These are phyloP conservation scores for Neoascochyta sp. DNA, from an alignment of 2,329 filamentous ascomycete species.

Conservation along the genomic window DNA sequence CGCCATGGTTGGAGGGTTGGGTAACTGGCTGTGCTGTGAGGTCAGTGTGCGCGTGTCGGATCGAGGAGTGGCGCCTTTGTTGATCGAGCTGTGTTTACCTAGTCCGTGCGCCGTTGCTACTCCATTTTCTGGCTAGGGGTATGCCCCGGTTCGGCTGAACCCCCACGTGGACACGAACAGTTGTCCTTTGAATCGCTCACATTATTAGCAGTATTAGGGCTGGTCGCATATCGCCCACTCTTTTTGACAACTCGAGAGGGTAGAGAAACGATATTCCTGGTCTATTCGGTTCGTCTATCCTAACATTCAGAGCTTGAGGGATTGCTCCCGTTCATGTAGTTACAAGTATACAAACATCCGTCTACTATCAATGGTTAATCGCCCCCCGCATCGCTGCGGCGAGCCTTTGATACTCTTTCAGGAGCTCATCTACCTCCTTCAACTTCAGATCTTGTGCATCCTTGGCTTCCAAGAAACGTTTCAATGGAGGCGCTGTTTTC, in stretches of 20 bases:
- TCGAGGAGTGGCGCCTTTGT: constrained; percentile 6
- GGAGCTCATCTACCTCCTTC: constrained; percentile 47
- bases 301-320: no score
- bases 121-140: no score
- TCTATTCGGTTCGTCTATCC: no score
- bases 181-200: no score
- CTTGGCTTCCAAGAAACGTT: constrained; percentile 46
- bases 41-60: constrained; percentile 14
- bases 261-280: no score
- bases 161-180: no score
- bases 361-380: constrained; percentile 32
- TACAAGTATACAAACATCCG: constrained; percentile 2
- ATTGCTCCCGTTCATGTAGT: background rate
- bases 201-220: no score
- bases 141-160: no score
- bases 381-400: constrained; percentile 44
- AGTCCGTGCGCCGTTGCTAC: constrained; percentile 8
- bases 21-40: constrained; percentile 11
- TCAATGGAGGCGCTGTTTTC: constrained; percentile 46
- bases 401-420: constrained; percentile 45
- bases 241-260: no score
- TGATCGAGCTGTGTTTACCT: constrained; percentile 13
- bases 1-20: constrained; percentile 19
- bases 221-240: no score
- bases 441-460: constrained; percentile 46